phyloP scores from a whole-genome alignment of 768 basidiomycete genomes.

The Rhodotorula sphaerocarpa region DNA sequence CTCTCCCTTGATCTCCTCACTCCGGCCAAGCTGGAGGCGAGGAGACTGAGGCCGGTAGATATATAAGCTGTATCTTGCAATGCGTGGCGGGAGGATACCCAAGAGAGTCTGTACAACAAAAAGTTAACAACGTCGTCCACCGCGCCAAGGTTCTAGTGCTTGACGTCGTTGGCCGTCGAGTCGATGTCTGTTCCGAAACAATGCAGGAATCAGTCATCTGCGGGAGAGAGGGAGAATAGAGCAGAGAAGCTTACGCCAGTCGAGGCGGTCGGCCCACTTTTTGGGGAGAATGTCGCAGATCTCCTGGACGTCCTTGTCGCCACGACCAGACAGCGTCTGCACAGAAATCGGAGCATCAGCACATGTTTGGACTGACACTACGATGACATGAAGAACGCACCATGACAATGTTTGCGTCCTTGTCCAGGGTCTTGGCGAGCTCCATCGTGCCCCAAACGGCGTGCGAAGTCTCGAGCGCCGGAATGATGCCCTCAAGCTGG shows the following conservation, averaged over 20 bases:
- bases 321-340: conserved; percentile 86
- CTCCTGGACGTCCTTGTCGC: conserved; percentile 88
- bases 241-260: conserved; percentile 84
- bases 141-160: too few species aligned
- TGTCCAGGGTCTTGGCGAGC: conserved; percentile 71
- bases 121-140: too few species aligned
- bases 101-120: too few species aligned
- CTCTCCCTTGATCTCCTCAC: too few species aligned
- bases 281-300: conserved; percentile 79
- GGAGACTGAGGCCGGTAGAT: too few species aligned
- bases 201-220: too few species aligned
- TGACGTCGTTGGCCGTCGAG: too few species aligned
- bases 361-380: background rate
- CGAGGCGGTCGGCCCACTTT: conserved; percentile 85
- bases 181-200: too few species aligned
- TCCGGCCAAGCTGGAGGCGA: too few species aligned
- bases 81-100: too few species aligned
- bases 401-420: conserved; percentile 79
- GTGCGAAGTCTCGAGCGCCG: conserved; percentile 90
- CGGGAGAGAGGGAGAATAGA: background rate
- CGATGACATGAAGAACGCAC: conserved; percentile 50
- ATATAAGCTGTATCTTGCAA: too few species aligned
- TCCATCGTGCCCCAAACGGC: conserved; percentile 88
- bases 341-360: background rate
- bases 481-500: conserved; percentile 93